These are phyloP conservation scores for Tubosaeta sp. DNA, from an alignment of 768 basidiomycete species.

Conservation along the genomic window DNA sequence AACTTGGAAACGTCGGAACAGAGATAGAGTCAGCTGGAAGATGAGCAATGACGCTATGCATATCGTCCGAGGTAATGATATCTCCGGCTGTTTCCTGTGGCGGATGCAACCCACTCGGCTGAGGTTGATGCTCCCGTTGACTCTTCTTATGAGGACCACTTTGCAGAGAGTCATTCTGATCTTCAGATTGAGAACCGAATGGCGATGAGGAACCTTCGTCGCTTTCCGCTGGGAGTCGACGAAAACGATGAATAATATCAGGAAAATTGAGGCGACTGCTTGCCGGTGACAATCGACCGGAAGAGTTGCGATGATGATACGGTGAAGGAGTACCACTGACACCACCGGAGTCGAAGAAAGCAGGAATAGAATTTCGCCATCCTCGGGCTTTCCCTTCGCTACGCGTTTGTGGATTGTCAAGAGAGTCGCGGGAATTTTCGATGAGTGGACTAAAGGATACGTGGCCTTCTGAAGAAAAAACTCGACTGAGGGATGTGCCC, in stretches of 20 bases:
- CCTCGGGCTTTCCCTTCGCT: constrained; percentile 32
- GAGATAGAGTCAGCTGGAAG: constrained; percentile 3
- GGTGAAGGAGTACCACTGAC: constrained; percentile 34
- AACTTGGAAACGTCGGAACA: neutral
- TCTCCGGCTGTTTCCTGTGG: constrained; percentile 14
- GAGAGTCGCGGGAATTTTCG: constrained; percentile 44
- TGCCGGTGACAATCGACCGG: constrained; percentile 39
- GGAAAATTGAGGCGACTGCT: constrained; percentile 41
- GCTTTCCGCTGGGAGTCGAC: constrained; percentile 36
- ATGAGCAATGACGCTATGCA: constrained; percentile 4
- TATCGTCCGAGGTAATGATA: constrained; percentile 4
- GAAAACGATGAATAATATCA: constrained; percentile 34
- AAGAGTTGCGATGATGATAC: constrained; percentile 20
- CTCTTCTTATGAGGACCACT: constrained; percentile 8
- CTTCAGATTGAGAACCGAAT: constrained; percentile 44
- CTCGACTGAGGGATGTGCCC: constrained; percentile 37
- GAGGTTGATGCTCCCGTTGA: constrained; percentile 21
- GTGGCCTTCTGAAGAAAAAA: constrained; percentile 42
- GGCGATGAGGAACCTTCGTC: constrained; percentile 48
- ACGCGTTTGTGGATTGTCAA: constrained; percentile 44
- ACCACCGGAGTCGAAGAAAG: constrained; percentile 31
- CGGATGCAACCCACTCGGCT: constrained; percentile 20
- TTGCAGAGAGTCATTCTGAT: constrained; percentile 27
- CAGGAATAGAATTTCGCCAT: constrained; percentile 29
- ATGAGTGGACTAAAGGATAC: constrained; percentile 57